These are phyloP conservation scores for Fulvia fulva DNA, from an alignment of 2,329 filamentous ascomycete genomes.

Conservation along the genomic window DNA sequence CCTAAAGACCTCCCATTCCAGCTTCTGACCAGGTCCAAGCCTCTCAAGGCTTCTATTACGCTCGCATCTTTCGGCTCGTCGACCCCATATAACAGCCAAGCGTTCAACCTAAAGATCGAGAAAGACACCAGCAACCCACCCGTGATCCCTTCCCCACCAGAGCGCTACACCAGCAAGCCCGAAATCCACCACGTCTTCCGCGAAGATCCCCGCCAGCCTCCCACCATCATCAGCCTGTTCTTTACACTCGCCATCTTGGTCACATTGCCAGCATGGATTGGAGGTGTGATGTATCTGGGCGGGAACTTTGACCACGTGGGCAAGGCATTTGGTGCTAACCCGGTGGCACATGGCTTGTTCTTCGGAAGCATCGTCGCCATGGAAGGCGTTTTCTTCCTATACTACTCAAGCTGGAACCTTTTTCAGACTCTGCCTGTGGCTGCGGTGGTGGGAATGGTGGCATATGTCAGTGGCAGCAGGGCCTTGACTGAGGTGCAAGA, in stretches of 20 bases:
- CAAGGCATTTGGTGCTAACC: constrained; percentile 70
- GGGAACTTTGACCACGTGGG: constrained; percentile 76
- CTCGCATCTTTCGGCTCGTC: constrained; percentile 82
- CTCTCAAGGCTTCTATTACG: constrained; percentile 75
- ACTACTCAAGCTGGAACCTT: constrained; percentile 88
- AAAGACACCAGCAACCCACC: constrained; percentile 59
- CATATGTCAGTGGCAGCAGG: constrained; percentile 82
- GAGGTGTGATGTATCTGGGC: constrained; percentile 72
- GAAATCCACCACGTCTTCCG: constrained; percentile 93
- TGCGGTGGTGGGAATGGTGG: constrained; percentile 61
- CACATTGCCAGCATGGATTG: constrained; percentile 69
- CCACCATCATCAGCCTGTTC: constrained; percentile 70
- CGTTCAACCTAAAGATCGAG: constrained; percentile 69
- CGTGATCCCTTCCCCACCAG: constrained; percentile 60
- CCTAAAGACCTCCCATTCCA: constrained; percentile 86
- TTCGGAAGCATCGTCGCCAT: constrained; percentile 82
- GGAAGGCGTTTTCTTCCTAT: constrained; percentile 89
- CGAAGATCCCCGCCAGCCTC: constrained; percentile 72
- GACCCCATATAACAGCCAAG: constrained; percentile 60
- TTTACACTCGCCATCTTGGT: constrained; percentile 72
- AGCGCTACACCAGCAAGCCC: constrained; percentile 77
- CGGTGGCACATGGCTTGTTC: constrained; percentile 78
- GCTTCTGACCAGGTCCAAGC: constrained; percentile 63
- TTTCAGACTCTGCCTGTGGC: constrained; percentile 82
- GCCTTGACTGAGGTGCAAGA: constrained; percentile 91